These are phyloP conservation scores for Aspergillus haitiensis DNA, from an alignment of 495 filamentous ascomycete species.

Conservation along the genomic window DNA sequence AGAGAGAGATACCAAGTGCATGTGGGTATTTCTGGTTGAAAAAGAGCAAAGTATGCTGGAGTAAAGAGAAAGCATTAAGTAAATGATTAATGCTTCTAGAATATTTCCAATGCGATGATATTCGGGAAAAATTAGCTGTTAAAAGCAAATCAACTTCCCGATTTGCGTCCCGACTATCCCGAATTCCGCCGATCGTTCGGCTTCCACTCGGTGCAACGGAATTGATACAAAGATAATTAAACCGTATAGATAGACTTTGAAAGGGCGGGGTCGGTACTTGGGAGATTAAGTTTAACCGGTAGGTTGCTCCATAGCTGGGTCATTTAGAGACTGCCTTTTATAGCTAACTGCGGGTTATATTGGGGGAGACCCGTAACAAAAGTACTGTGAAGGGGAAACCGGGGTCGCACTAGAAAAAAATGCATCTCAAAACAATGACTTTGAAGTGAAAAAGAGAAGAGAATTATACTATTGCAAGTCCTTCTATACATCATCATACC, in stretches of 20 bases:
- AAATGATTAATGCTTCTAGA: not conserved
- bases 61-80: not conserved
- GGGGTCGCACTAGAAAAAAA: too few species aligned
- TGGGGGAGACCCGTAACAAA: too few species aligned
- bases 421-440: too few species aligned
- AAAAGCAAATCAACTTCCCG: conserved; percentile 27
- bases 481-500: too few species aligned
- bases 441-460: too few species aligned
- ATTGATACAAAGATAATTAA: not conserved
- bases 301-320: not conserved
- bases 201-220: conserved; percentile 17
- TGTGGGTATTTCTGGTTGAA: not conserved
- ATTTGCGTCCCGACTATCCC: conserved; percentile 20
- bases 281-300: not conserved
- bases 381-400: too few species aligned
- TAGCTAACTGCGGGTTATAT: too few species aligned
- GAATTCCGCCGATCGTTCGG: conserved; percentile 33
- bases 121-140: conserved; percentile 6
- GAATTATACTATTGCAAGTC: too few species aligned
- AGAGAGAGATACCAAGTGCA: too few species aligned
- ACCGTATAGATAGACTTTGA: not conserved
- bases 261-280: not conserved
- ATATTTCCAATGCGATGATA: not conserved
- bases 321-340: not conserved
- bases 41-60: not conserved